Evolutionary conservation across 208 protist genomes (phyloP).

Genomic region (Trypanosoma conorhini): DNA sequence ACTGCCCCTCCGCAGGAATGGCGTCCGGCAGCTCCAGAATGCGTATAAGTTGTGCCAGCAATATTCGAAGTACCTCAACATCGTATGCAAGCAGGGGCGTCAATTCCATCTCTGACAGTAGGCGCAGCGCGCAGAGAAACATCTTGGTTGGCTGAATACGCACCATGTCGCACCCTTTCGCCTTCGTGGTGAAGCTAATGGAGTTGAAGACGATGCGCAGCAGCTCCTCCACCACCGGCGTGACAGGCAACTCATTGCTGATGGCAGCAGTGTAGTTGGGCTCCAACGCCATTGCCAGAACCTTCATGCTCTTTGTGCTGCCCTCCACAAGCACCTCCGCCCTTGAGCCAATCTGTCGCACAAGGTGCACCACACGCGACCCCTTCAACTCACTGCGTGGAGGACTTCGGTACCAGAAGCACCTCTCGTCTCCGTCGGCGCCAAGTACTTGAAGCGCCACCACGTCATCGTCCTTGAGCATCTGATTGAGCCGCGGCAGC

Average conservation of each 20-base stretch:
- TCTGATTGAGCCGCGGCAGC: slow-evolving; percentile 28
- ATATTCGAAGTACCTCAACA: slow-evolving; percentile 8
- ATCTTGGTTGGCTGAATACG: slow-evolving; percentile 21
- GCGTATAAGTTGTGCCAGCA: slow-evolving; percentile 35
- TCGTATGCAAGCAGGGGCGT: not conserved
- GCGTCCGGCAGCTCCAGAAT: slow-evolving; percentile 35
- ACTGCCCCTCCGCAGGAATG: slow-evolving; percentile 33
- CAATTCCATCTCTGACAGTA: slow-evolving; percentile 33
- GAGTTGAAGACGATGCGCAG: slow-evolving; percentile 13
- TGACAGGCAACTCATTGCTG: slow-evolving; percentile 24
- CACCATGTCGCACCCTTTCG: not conserved
- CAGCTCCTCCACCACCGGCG: slow-evolving; percentile 22
- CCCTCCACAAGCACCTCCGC: slow-evolving; percentile 51
- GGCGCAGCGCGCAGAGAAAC: slow-evolving; percentile 32
- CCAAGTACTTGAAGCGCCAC: slow-evolving; percentile 64
- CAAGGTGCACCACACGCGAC: slow-evolving; percentile 39
- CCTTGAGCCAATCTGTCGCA: slow-evolving; percentile 47
- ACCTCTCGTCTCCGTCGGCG: slow-evolving; percentile 75
- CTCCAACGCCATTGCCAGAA: slow-evolving; percentile 51
- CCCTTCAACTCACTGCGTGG: slow-evolving; percentile 34
- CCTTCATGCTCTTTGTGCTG: slow-evolving; percentile 36
- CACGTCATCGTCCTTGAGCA: slow-evolving; percentile 20
- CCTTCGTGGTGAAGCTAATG: slow-evolving; percentile 23
- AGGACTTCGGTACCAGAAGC: slow-evolving; percentile 53
- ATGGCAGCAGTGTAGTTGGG: slow-evolving; percentile 40